These are phyloP conservation scores for Cryptosporidium ubiquitum DNA, from an alignment of 169 alveolate genomes.

Conservation along the genomic window DNA sequence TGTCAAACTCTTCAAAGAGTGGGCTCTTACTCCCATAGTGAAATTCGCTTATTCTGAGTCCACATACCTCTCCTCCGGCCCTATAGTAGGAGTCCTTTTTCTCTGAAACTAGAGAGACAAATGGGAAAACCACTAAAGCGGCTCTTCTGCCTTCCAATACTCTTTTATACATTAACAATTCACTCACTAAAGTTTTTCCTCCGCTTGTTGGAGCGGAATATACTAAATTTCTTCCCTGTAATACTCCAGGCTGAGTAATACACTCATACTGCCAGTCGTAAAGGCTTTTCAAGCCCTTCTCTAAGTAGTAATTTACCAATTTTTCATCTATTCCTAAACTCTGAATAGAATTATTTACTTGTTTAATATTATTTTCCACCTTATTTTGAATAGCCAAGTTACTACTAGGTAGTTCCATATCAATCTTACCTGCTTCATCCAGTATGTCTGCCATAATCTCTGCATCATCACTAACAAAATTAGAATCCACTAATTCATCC, in stretches of 20 bases:
- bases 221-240: slow-evolving; percentile 78
- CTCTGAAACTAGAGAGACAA: slow-evolving; percentile 83
- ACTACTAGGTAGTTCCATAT: neutral
- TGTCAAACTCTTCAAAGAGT: slow-evolving; percentile 76
- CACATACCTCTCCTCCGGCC: slow-evolving; percentile 34
- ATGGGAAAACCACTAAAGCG: slow-evolving; percentile 84
- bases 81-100: slow-evolving; percentile 75
- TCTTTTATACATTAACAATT: slow-evolving; percentile 79
- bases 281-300: slow-evolving; percentile 30
- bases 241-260: slow-evolving; percentile 74
- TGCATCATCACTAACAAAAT: neutral
- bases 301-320: slow-evolving; percentile 10
- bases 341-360: neutral
- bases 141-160: slow-evolving; percentile 60
- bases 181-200: slow-evolving; percentile 88
- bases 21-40: slow-evolving; percentile 67
- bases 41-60: slow-evolving; percentile 40
- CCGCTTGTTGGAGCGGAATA: slow-evolving; percentile 90
- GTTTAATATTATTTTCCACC: neutral
- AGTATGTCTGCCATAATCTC: neutral
- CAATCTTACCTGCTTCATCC: neutral
- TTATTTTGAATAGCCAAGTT: neutral
- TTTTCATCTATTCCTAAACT: slow-evolving; percentile 24
- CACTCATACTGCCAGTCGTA: slow-evolving; percentile 79
- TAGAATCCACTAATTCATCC: neutral